These are phyloP conservation scores for Viola odorata DNA, from an alignment of 345 rosid genomes.

Conservation along the genomic window DNA sequence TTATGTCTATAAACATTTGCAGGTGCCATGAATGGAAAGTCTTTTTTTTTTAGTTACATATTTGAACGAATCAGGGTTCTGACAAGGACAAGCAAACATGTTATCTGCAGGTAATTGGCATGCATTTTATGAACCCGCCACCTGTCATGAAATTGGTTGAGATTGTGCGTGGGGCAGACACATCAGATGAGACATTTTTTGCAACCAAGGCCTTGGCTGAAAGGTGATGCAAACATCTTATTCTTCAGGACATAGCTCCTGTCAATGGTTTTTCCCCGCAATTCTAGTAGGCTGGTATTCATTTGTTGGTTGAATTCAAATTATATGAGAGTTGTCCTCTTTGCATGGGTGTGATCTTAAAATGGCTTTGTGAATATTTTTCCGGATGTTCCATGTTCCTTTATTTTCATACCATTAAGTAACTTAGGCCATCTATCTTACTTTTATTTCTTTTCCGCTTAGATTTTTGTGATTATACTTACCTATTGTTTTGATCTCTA, in stretches of 20 bases:
- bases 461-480: not conserved
- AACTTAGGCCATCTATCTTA: not conserved
- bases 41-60: too few relatives aligned
- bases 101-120: slow-evolving; percentile 65
- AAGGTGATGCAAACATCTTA: slow-evolving; percentile 36
- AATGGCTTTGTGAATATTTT: not conserved
- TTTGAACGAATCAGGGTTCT: slow-evolving; percentile 1
- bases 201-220: slow-evolving; percentile 65
- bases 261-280: not conserved
- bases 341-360: not conserved
- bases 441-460: not conserved
- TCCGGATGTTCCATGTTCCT: not conserved
- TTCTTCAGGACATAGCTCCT: not conserved
- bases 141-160: slow-evolving; percentile 92
- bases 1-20: too few relatives aligned
- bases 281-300: not conserved
- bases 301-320: not conserved
- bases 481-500: not conserved
- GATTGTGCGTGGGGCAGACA: slow-evolving; percentile 80
- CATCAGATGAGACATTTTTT: slow-evolving; percentile 66
- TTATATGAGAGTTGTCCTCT: not conserved
- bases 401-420: not conserved
- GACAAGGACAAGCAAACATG: slow-evolving; percentile 6
- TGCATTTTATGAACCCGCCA: slow-evolving; percentile 98
- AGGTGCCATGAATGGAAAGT: not conserved